These are phyloP conservation scores for Hypoxylon sp. DNA, from an alignment of 2,329 filamentous ascomycete genomes.

Conservation along the genomic window DNA sequence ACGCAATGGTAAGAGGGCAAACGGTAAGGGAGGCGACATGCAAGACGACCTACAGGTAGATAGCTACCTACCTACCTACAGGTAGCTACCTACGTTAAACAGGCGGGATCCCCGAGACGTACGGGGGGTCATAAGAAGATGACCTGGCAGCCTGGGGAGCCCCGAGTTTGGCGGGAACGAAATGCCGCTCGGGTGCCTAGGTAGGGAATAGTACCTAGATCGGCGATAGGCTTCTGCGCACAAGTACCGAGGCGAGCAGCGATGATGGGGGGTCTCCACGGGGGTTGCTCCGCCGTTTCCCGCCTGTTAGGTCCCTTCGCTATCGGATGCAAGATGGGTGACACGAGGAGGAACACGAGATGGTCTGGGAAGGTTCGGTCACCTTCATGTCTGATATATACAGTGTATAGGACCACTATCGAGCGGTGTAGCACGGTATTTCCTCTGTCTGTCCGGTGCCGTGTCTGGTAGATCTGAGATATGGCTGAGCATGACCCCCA, in stretches of 20 bases:
- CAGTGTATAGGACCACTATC: background rate
- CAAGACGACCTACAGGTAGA: background rate
- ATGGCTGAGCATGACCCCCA: conserved; percentile 15
- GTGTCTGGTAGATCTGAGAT: conserved; percentile 9
- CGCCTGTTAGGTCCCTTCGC: conserved; percentile 19
- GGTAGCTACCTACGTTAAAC: no score
- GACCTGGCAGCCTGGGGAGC: background rate
- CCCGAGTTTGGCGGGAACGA: background rate
- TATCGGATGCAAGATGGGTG: conserved; percentile 20
- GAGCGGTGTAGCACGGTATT: background rate
- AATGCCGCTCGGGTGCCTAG: conserved; percentile 1
- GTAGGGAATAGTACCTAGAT: conserved; percentile 30
- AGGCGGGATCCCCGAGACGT: background rate
- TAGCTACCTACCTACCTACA: no score
- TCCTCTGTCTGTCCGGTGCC: no score
- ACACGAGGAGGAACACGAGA: conserved; percentile 12
- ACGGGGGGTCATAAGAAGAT: background rate
- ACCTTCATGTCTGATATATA: no score
- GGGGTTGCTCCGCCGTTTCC: conserved; percentile 28
- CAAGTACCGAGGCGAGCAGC: background rate
- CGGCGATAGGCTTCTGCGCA: background rate
- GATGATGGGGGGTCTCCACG: background rate
- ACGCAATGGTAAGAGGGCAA: conserved; percentile 17
- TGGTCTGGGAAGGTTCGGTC: no score
- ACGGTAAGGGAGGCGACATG: background rate